These are phyloP conservation scores for Metarhizium guizhouense DNA, from an alignment of 2,329 filamentous ascomycete species.

Conservation along the genomic window DNA sequence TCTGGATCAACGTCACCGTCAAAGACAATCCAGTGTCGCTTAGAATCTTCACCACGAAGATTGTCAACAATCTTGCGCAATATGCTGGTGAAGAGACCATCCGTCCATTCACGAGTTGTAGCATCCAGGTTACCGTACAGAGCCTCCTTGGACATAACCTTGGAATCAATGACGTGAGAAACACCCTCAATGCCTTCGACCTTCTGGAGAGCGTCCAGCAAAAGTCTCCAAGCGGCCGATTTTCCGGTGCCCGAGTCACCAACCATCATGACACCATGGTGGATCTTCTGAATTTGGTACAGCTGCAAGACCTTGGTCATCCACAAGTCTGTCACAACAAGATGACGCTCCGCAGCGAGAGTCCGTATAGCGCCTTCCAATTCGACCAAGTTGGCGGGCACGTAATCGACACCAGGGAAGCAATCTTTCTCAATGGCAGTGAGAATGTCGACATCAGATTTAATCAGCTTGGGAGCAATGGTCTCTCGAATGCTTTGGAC, in stretches of 20 bases:
- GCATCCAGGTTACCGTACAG: slow-evolving; percentile 93
- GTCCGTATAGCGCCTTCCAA: slow-evolving; percentile 74
- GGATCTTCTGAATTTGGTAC: slow-evolving; percentile 95
- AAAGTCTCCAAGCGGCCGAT: slow-evolving; percentile 85
- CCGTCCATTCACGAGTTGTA: slow-evolving; percentile 97
- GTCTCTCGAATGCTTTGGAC: slow-evolving; percentile 98
- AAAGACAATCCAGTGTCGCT: slow-evolving; percentile 98
- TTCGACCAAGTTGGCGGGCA: slow-evolving; percentile 75
- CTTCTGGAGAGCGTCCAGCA: slow-evolving; percentile 83
- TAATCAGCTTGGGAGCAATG: slow-evolving; percentile 94
- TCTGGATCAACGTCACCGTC: slow-evolving; percentile 98
- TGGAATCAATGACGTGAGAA: slow-evolving; percentile 95
- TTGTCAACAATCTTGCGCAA: slow-evolving; percentile 98
- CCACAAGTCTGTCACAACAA: slow-evolving; percentile 90
- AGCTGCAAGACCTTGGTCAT: slow-evolving; percentile 95
- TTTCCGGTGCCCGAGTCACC: slow-evolving; percentile 97
- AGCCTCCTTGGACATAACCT: slow-evolving; percentile 99
- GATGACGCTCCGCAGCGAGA: slow-evolving; percentile 74
- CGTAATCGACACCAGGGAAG: slow-evolving; percentile 89
- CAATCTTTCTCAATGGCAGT: slow-evolving; percentile 70
- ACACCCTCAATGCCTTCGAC: slow-evolving; percentile 91
- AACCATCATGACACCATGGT: slow-evolving; percentile 99
- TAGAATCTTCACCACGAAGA: slow-evolving; percentile 89
- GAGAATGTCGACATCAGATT: slow-evolving; percentile 85
- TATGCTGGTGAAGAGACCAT: slow-evolving; percentile 96